Evolutionary conservation across 805 yeast species (phyloP).

Genomic region (Starmerella davenportii): DNA sequence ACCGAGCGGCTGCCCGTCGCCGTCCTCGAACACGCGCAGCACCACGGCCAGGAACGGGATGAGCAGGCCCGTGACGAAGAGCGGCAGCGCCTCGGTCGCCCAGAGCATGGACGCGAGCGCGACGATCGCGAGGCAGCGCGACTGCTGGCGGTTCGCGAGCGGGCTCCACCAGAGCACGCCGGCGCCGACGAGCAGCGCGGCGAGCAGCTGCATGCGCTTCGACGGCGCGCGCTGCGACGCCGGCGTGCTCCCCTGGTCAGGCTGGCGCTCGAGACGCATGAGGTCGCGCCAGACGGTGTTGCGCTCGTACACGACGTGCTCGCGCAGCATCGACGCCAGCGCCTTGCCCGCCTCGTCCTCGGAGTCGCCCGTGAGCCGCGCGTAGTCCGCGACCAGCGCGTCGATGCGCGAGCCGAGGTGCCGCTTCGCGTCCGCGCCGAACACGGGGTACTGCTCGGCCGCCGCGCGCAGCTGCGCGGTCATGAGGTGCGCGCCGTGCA

Average conservation of each 20-base stretch:
- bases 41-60: constrained; percentile 69
- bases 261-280: constrained; percentile 73
- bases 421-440: constrained; percentile 31
- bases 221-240: constrained; percentile 4
- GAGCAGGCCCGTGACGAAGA: constrained; percentile 71
- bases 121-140: constrained; percentile 70
- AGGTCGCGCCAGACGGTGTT: constrained; percentile 96
- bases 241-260: constrained; percentile 48
- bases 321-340: constrained; percentile 46
- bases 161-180: constrained; percentile 28
- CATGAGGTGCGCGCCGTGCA: constrained; percentile 43
- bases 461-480: constrained; percentile 37
- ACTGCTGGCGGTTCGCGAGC: constrained; percentile 37
- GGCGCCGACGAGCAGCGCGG: constrained; percentile 34
- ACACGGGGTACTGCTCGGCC: constrained; percentile 35
- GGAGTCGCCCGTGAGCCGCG: constrained; percentile 30
- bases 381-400: constrained; percentile 37
- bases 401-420: constrained; percentile 37
- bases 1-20: constrained; percentile 27
- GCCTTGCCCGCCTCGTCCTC: constrained; percentile 32
- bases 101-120: constrained; percentile 69
- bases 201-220: constrained; percentile 22
- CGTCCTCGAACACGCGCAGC: constrained; percentile 34
- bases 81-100: constrained; percentile 92
- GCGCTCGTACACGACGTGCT: constrained; percentile 92